Percentiles rank a stretch among this genome's conserved stretches.
Evolutionary conservation across 169 alveolate species (phyloP).

Genomic region (Plasmodium reichenowi): DNA sequence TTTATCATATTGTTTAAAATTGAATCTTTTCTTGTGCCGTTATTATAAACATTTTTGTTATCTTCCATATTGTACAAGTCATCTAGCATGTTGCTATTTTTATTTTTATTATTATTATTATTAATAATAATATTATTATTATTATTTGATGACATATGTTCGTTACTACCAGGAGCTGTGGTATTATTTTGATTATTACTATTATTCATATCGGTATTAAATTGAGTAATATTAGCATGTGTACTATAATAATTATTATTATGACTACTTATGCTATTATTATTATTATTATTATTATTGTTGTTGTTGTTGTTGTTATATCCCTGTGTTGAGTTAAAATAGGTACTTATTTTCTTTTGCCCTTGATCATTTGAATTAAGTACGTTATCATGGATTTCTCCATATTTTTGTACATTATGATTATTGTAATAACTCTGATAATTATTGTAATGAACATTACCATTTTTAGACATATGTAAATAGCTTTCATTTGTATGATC

Average conservation of each 20-base stretch:
- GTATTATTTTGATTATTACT: not conserved
- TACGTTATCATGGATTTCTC: not conserved
- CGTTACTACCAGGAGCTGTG: too few species aligned
- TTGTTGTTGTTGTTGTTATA: not conserved
- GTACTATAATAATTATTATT: not conserved
- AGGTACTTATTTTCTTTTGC: conserved; percentile 14
- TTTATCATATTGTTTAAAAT: not conserved
- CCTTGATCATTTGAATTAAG: not conserved
- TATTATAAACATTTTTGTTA: too few species aligned
- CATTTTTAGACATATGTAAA: conserved; percentile 7
- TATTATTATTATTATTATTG: not conserved
- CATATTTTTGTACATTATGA: too few species aligned
- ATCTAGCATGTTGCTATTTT: too few species aligned
- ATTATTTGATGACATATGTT: not conserved
- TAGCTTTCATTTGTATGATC: conserved; percentile 13
- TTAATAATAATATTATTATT: not conserved
- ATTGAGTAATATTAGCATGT: too few species aligned
- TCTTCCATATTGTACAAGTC: too few species aligned
- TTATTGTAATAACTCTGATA: too few species aligned
- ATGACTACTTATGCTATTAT: not conserved
- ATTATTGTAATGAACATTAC: not conserved
- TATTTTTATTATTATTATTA: not conserved
- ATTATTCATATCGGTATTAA: not conserved
- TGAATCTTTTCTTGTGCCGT: too few species aligned
- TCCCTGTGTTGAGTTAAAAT: not conserved